A percentile compares a stretch with the other conserved stretches of the same genome.
phyloP scores from a whole-genome alignment of 768 basidiomycete genomes.

The Suillus subaureus region DNA sequence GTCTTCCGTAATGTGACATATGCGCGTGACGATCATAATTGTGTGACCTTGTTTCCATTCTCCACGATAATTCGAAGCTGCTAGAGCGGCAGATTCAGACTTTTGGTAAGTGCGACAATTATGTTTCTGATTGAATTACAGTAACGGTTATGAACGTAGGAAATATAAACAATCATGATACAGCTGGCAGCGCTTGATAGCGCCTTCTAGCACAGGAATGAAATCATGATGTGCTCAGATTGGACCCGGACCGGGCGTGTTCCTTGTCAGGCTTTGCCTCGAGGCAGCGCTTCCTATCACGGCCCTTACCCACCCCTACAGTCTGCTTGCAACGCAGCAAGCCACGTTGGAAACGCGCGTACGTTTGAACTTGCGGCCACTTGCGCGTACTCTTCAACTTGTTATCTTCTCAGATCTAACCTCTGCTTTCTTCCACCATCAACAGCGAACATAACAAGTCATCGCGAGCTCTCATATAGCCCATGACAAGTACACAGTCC shows the following conservation, averaged over 20 bases:
- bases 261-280: conserved; percentile 31
- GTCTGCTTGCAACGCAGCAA: conserved; percentile 40
- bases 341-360: conserved; percentile 74
- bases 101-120: background rate
- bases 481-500: conserved; percentile 58
- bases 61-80: background rate
- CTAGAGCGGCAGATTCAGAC: background rate
- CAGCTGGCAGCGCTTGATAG: background rate
- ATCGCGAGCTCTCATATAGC: conserved; percentile 24
- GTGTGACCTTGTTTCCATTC: conserved; percentile 1
- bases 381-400: conserved; percentile 10
- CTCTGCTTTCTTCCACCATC: conserved; percentile 32
- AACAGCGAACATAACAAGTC: conserved; percentile 22
- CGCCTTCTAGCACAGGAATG: background rate
- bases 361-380: conserved; percentile 16
- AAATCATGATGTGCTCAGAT: no score
- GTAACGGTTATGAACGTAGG: conserved; percentile 16
- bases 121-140: no score
- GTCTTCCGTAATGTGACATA: background rate
- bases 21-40: background rate
- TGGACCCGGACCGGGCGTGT: conserved; percentile 16
- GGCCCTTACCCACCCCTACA: conserved; percentile 57
- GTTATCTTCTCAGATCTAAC: conserved; percentile 36
- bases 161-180: conserved; percentile 6
- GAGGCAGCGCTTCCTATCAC: conserved; percentile 53